Evolutionary conservation across 495 filamentous ascomycete genomes (phyloP).

Genomic region (Penicillium robsamsonii): DNA sequence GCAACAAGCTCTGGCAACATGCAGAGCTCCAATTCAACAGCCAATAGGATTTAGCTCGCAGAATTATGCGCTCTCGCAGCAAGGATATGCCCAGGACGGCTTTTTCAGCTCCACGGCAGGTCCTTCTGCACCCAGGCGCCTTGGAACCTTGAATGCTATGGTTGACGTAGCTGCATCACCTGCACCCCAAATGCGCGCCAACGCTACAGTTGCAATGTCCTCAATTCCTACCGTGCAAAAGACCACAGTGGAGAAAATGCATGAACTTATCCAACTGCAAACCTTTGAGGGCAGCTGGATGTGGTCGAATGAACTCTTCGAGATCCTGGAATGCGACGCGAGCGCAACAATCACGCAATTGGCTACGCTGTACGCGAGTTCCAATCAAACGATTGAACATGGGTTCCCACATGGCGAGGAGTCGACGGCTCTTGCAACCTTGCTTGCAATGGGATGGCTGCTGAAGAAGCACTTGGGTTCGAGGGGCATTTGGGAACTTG

Average conservation of each 20-base stretch:
- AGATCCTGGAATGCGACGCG: not conserved
- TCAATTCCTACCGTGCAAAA: no score
- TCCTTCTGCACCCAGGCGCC: no score
- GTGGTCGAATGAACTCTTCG: constrained; percentile 10
- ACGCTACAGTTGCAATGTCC: no score
- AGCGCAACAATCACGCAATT: not conserved
- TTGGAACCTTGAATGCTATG: no score
- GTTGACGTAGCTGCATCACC: no score
- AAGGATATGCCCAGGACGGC: no score
- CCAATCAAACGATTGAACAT: not conserved
- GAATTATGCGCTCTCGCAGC: no score
- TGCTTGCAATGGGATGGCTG: constrained; percentile 50
- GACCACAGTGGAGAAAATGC: not conserved
- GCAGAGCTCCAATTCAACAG: no score
- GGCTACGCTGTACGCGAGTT: not conserved
- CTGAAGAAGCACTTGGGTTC: constrained; percentile 36
- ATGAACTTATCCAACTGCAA: constrained; percentile 15
- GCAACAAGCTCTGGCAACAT: no score
- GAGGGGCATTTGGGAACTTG: constrained; percentile 55
- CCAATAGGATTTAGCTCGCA: no score
- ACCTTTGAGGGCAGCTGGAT: constrained; percentile 14
- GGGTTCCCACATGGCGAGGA: not conserved
- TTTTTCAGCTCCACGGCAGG: no score
- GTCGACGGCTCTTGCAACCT: constrained; percentile 39
- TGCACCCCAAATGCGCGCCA: no score